Evolutionary conservation across 192 early-diverging fungal genomes (phyloP).

Genomic region (Linnemannia zychae): DNA sequence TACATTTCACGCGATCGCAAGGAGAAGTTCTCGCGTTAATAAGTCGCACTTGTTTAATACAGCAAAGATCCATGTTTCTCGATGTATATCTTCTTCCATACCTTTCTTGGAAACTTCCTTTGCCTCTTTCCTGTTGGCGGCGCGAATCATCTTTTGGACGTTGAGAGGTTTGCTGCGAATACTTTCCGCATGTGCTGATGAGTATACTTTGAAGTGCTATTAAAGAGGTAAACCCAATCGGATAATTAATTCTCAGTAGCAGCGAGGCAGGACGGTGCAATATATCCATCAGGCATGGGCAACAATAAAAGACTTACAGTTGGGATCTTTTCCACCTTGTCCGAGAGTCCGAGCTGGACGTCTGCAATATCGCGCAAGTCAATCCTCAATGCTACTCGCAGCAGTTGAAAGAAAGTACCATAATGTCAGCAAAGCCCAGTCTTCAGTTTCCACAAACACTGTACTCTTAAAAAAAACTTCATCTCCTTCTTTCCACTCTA

Average conservation of each 20-base stretch:
- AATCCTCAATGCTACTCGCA: conserved; percentile 65
- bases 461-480: neutral
- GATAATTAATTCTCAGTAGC: conserved; percentile 16
- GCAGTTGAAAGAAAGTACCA: neutral
- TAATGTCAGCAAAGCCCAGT: neutral
- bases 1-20: neutral
- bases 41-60: too few species aligned
- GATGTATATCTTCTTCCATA: conserved; percentile 1
- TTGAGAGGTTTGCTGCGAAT: conserved; percentile 30
- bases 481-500: neutral
- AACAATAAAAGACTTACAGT: conserved; percentile 48
- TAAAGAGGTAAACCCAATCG: neutral
- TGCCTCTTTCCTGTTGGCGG: conserved; percentile 43
- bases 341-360: conserved; percentile 67
- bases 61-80: neutral
- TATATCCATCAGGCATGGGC: too few species aligned
- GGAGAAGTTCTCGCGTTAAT: neutral
- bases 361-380: conserved; percentile 81
- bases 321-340: conserved; percentile 65
- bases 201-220: conserved; percentile 37
- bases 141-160: conserved; percentile 41
- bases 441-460: neutral
- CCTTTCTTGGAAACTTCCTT: conserved; percentile 27
- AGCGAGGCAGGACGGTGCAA: neutral
- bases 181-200: neutral